Conservation (phyloP, 371 early-diverging fungal species). For the Neoconidiobolus thromboides region DNA sequence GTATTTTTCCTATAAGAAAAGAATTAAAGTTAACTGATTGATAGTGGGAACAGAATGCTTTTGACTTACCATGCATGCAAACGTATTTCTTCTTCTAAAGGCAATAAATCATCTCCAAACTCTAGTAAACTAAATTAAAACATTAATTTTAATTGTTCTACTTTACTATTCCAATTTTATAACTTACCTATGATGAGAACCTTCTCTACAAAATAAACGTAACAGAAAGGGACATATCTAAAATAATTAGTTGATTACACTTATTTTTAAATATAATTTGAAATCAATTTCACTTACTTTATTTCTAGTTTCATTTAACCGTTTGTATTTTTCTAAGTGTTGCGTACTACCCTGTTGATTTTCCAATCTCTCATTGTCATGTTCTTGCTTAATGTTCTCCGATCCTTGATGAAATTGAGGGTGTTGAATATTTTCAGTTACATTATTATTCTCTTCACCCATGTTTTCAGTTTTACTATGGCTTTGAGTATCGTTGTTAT, state of each 20-base stretch:
- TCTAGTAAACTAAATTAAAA: neutral
- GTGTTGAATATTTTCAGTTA: no score
- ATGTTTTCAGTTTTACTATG: no score
- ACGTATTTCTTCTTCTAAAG: neutral
- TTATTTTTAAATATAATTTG: no score
- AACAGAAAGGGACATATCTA: conserved; percentile 2
- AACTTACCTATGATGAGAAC: conserved; percentile 4
- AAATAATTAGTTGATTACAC: neutral
- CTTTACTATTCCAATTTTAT: neutral
- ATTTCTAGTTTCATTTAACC: no score
- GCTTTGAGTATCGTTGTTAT: no score
- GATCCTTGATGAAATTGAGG: no score
- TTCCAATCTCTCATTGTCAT: no score
- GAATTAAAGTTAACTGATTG: neutral
- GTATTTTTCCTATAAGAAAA: neutral
- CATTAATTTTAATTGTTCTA: neutral
- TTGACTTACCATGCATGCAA: neutral
- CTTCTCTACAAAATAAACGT: neutral
- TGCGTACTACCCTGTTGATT: no score
- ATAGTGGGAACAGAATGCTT: neutral
- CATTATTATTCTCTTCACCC: no score
- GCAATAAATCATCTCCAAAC: neutral
- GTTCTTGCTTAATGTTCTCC: no score
- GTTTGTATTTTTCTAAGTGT: no score
- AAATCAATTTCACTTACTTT: no score